A percentile compares a stretch with the other conserved stretches of the same genome.
Evolutionary conservation across 1,284 basidiomycete genomes (phyloP).

Genomic region (Ceratobasidium sp.): DNA sequence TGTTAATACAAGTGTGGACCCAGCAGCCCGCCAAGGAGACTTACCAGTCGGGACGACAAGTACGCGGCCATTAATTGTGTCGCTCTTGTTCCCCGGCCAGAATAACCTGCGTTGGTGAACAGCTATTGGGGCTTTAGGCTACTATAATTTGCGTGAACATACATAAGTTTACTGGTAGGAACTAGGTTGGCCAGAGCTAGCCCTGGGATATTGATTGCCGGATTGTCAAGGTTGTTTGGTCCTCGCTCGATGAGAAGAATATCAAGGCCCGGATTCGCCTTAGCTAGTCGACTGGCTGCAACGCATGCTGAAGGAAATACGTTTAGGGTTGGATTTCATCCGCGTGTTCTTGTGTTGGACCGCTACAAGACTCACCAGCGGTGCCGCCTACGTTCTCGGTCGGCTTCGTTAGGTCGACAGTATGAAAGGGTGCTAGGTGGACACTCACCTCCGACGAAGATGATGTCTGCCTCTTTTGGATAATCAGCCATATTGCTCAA

Average conservation of each 20-base stretch:
- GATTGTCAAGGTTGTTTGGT: conserved; percentile 22
- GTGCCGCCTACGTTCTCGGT: background rate
- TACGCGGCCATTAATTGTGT: conserved; percentile 10
- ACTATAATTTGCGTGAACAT: background rate
- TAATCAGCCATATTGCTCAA: background rate
- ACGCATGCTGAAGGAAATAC: conserved; percentile 3
- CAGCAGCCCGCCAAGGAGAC: too few species aligned
- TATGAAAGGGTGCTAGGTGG: background rate
- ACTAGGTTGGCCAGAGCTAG: conserved; percentile 6
- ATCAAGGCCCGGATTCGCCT: conserved; percentile 28
- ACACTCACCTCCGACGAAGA: conserved; percentile 24
- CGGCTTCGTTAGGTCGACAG: background rate
- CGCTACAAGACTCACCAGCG: background rate
- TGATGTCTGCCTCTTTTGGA: conserved; percentile 26
- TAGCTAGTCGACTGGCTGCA: conserved; percentile 33
- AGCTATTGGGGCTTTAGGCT: background rate
- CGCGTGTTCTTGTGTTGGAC: too few species aligned
- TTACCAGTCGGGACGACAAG: conserved; percentile 14
- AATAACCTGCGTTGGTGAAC: conserved; percentile 5
- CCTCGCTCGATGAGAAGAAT: conserved; percentile 36
- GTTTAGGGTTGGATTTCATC: background rate
- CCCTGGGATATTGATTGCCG: conserved; percentile 5
- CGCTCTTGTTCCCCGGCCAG: conserved; percentile 35
- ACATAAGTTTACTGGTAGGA: conserved; percentile 20
- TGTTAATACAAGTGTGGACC: background rate